Evolutionary conservation across 192 early-diverging fungal genomes (phyloP).

Genomic region (Coemansia sp.): DNA sequence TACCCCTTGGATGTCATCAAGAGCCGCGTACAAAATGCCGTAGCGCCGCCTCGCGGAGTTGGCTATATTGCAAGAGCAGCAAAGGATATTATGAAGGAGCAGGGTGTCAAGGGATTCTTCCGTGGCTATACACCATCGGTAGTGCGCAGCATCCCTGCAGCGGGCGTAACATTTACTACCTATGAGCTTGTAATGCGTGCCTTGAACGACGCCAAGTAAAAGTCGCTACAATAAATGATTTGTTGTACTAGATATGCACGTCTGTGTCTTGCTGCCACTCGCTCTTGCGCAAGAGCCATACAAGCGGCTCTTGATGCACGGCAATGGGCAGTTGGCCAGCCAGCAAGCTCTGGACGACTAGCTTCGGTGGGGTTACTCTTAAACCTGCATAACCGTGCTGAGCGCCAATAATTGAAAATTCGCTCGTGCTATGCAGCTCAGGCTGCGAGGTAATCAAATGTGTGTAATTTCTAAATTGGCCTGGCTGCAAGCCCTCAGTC

Average conservation of each 20-base stretch:
- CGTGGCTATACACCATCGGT: constrained; percentile 65
- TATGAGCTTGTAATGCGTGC: constrained; percentile 63
- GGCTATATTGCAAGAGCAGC: constrained; percentile 64
- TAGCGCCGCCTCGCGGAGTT: constrained; percentile 59
- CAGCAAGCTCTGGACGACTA: not conserved
- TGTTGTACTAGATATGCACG: not conserved
- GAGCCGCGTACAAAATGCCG: constrained; percentile 69
- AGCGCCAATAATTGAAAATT: constrained; percentile 19
- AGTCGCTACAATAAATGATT: not conserved
- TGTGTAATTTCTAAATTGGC: constrained; percentile 30
- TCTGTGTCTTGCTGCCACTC: not conserved
- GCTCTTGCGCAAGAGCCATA: constrained; percentile 22
- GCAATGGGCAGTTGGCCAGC: constrained; percentile 6
- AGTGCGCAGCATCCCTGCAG: constrained; percentile 70
- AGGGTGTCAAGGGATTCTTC: constrained; percentile 65
- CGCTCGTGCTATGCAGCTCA: constrained; percentile 6
- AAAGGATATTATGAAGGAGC: constrained; percentile 57
- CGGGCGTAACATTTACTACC: constrained; percentile 73
- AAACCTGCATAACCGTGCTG: constrained; percentile 36
- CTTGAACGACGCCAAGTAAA: constrained; percentile 10
- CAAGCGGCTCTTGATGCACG: constrained; percentile 14
- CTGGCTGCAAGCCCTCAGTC: constrained; percentile 54
- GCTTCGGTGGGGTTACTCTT: not conserved
- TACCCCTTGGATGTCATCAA: constrained; percentile 91
- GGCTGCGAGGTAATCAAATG: constrained; percentile 43